Evolutionary conservation across 768 basidiomycete genomes (phyloP).

Genomic region (Mycena vulgaris): DNA sequence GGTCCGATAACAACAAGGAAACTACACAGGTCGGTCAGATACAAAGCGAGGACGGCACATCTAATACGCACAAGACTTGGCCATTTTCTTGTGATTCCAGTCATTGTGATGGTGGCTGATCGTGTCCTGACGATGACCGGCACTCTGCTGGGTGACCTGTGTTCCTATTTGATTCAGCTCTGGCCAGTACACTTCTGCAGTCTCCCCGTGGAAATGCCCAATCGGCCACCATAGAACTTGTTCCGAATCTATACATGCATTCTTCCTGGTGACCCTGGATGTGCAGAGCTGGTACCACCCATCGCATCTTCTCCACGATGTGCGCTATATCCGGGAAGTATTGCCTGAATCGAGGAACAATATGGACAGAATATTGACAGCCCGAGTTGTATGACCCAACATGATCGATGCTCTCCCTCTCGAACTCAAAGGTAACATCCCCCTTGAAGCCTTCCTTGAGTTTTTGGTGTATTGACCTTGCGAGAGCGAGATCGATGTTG

Average conservation of each 20-base stretch:
- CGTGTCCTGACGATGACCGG: neutral
- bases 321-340: neutral
- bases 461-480: constrained; percentile 23
- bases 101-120: too few relatives aligned
- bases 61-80: too few relatives aligned
- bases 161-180: constrained; percentile 1
- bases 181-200: neutral
- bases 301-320: constrained; percentile 22
- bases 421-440: neutral
- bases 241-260: constrained; percentile 4
- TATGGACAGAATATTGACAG: constrained; percentile 34
- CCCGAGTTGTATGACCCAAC: constrained; percentile 27
- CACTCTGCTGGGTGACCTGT: neutral
- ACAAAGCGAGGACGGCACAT: too few relatives aligned
- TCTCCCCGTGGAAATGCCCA: constrained; percentile 8
- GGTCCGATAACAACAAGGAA: too few relatives aligned
- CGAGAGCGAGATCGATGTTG: constrained; percentile 28
- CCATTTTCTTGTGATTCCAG: too few relatives aligned
- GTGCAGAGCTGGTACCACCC: constrained; percentile 37
- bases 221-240: neutral
- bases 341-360: constrained; percentile 14
- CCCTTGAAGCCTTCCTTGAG: neutral
- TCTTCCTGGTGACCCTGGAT: constrained; percentile 34
- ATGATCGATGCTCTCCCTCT: neutral
- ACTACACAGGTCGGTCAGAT: too few relatives aligned